A percentile compares a stretch with the other conserved stretches of the same genome.
Evolutionary conservation across 108 stramenopile species (phyloP).

Genomic region (Cyclotella atomus): DNA sequence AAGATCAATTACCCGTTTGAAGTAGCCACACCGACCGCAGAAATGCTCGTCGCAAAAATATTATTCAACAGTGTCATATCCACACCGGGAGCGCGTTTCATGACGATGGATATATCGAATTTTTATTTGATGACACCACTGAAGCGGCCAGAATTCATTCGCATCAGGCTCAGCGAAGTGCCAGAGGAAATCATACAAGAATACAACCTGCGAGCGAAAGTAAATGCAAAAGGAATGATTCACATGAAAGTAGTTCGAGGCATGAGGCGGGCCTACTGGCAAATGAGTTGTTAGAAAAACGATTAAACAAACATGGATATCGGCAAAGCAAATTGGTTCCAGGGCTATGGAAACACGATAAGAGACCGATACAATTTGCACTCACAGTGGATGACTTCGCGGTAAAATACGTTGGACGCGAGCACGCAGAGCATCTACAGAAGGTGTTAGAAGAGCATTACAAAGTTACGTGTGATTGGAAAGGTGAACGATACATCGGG

Average conservation of each 20-base stretch:
- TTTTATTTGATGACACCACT: no score
- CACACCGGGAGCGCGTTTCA: not conserved
- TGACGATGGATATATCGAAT: not conserved
- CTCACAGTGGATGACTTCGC: not conserved
- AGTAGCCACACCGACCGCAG: slow-evolving; percentile 54
- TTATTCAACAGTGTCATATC: slow-evolving; percentile 20
- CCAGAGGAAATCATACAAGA: slow-evolving; percentile 1
- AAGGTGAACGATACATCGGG: slow-evolving; percentile 36
- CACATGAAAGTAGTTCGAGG: no score
- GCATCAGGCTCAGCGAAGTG: not conserved
- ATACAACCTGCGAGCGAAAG: not conserved
- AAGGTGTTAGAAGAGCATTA: not conserved
- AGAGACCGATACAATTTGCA: not conserved
- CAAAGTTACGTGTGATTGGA: slow-evolving; percentile 25
- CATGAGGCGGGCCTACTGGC: no score
- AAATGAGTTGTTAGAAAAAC: no score
- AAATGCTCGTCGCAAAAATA: slow-evolving; percentile 55
- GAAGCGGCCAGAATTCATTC: not conserved
- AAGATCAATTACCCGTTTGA: slow-evolving; percentile 33
- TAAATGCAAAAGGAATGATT: no score
- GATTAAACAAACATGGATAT: no score
- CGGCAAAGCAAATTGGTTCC: slow-evolving; percentile 1
- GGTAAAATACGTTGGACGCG: not conserved
- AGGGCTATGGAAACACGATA: not conserved
- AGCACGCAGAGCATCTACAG: not conserved